Evolutionary conservation across 148 eudicot genomes (phyloP).

Genomic region (Diospyros lotus): DNA sequence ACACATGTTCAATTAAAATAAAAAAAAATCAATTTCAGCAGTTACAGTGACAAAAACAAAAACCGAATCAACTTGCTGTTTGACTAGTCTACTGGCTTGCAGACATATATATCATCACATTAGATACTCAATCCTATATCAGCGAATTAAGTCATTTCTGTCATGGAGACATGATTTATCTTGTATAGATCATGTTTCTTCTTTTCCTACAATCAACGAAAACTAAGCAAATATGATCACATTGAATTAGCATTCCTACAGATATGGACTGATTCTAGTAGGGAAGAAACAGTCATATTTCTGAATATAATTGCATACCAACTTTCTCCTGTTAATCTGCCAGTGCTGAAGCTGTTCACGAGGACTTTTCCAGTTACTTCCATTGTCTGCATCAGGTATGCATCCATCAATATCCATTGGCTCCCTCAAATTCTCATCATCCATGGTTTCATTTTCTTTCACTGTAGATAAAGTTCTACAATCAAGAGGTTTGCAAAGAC

Average conservation of each 20-base stretch:
- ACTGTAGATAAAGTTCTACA: constrained; percentile 90
- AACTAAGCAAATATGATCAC: too few species aligned
- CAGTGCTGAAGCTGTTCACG: constrained; percentile 97
- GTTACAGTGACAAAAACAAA: neutral
- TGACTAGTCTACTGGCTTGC: neutral
- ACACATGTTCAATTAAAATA: neutral
- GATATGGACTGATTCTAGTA: neutral
- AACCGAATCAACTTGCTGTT: neutral
- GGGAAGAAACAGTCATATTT: neutral
- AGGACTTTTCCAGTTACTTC: constrained; percentile 79
- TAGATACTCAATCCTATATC: neutral
- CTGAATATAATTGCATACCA: constrained; percentile 39
- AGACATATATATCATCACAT: neutral
- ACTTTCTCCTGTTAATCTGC: constrained; percentile 94
- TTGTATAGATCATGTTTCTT: neutral
- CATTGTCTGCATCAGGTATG: constrained; percentile 63
- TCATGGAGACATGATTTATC: too few species aligned
- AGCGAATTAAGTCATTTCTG: neutral
- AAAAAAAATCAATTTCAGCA: neutral
- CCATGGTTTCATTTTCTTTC: constrained; percentile 76
- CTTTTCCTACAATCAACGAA: neutral
- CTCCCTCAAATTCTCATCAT: constrained; percentile 56
- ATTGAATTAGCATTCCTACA: too few species aligned
- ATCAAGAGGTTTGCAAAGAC: constrained; percentile 96
- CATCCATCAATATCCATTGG: constrained; percentile 89